Percentiles rank a stretch among this genome's conserved stretches.
Conservation (phyloP, 345 rosid genomes). For the Hypericum perforatum region DNA sequence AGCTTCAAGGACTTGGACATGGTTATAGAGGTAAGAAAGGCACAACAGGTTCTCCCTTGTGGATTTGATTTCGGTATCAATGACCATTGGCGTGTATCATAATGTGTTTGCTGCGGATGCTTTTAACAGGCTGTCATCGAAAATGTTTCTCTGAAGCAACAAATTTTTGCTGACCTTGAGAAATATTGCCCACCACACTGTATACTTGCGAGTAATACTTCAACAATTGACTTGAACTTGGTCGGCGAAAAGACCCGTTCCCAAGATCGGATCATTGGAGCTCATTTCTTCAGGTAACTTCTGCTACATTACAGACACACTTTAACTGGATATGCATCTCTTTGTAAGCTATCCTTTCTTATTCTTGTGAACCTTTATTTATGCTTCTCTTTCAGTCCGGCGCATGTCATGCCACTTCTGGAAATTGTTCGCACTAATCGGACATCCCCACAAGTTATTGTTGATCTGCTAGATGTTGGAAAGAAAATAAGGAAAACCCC, state of each 20-base stretch:
- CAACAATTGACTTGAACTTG: constrained; percentile 32
- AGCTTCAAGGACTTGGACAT: constrained; percentile 81
- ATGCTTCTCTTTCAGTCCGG: constrained; percentile 17
- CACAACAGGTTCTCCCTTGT: constrained; percentile 2
- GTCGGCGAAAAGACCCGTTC: constrained; percentile 60
- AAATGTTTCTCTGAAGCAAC: constrained; percentile 83
- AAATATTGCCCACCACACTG: constrained; percentile 7
- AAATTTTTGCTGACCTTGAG: constrained; percentile 61
- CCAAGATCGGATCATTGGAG: constrained; percentile 17
- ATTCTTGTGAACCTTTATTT: not conserved
- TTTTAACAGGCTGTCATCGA: constrained; percentile 87
- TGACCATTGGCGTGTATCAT: no score
- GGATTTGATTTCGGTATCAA: no score
- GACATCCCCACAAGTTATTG: constrained; percentile 21
- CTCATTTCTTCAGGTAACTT: constrained; percentile 21
- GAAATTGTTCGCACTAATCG: constrained; percentile 20
- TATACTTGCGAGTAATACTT: constrained; percentile 10
- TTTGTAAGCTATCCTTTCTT: not conserved
- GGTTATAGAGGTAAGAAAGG: constrained; percentile 76
- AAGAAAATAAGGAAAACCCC: constrained; percentile 26
- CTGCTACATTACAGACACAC: not conserved
- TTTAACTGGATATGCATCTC: not conserved
- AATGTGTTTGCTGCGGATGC: constrained; percentile 18
- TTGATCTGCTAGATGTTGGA: constrained; percentile 19
- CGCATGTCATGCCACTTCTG: constrained; percentile 20